Percentiles rank a stretch among this genome's conserved stretches.
Conservation (phyloP, 371 early-diverging fungal genomes). For the Fennellomyces sp. region DNA sequence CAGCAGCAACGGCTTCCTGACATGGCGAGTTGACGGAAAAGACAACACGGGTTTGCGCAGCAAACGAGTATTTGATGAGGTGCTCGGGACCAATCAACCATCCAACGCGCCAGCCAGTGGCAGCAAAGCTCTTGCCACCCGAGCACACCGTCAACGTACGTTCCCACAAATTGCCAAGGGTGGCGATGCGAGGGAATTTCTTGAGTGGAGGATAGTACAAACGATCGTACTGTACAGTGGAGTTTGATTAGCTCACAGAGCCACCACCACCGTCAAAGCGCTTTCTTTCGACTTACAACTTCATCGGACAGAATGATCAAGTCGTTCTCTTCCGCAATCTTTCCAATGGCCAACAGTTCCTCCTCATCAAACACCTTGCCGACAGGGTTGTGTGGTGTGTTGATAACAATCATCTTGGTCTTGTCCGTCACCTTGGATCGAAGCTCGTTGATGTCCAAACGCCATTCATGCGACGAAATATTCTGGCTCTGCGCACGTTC, state of each 20-base stretch:
- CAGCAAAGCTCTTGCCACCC: slow-evolving; percentile 93
- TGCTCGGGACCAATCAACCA: slow-evolving; percentile 88
- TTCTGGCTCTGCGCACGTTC: slow-evolving; percentile 45
- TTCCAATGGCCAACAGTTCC: slow-evolving; percentile 82
- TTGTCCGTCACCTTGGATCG: slow-evolving; percentile 74
- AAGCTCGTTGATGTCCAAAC: slow-evolving; percentile 82
- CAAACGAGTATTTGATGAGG: slow-evolving; percentile 75
- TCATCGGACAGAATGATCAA: slow-evolving; percentile 92
- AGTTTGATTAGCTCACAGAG: not conserved
- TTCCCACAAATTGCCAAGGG: slow-evolving; percentile 85
- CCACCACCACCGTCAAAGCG: too few species aligned
- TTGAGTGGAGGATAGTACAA: slow-evolving; percentile 74
- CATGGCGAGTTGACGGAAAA: slow-evolving; percentile 90
- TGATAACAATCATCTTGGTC: slow-evolving; percentile 90
- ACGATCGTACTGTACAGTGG: slow-evolving; percentile 77
- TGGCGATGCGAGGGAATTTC: slow-evolving; percentile 79
- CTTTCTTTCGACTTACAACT: slow-evolving; percentile 78
- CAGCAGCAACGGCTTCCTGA: slow-evolving; percentile 88
- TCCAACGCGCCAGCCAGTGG: slow-evolving; percentile 97
- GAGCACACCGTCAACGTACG: slow-evolving; percentile 94
- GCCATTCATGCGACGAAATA: slow-evolving; percentile 79
- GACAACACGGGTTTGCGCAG: slow-evolving; percentile 90
- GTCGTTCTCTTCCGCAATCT: slow-evolving; percentile 80
- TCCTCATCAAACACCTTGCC: slow-evolving; percentile 84
- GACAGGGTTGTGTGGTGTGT: slow-evolving; percentile 96